Evolutionary conservation across 148 eudicot species (phyloP), one percentile per base, ranked within the genome.

Genomic region (Rhododendron griersonianum): DNA sequence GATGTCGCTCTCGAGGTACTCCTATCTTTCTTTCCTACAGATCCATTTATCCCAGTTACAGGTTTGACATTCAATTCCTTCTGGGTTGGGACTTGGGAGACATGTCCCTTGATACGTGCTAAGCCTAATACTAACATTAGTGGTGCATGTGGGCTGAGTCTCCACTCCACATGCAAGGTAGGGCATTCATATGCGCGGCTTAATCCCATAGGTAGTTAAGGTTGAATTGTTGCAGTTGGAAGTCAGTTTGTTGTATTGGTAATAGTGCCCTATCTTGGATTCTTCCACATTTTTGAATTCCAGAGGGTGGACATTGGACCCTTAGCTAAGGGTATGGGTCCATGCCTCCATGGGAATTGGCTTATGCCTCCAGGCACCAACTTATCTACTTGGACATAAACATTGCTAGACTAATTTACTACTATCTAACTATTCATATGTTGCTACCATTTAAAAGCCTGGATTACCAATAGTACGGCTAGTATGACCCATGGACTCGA

Each of bases 1-100:
- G 91, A 82, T 80, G 74, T 92, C 59, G 85, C 91, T 81, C 89
- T 96, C 1, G 99, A 96, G 98, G 98, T 94, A 91, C 50, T 87
- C 84, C 51, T 39, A 80, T 83, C 50, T 51, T 51, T 9, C 71
- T 14, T 75, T 14, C 10, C 35, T 48, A 69, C 80, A 9, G 50
- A 82, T 78, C 65, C 14, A 45, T 11, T 13, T 3, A 9, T 59
- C 41, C 41, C 2, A 23, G 25, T 33, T 48, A 50, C 59, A 35
- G 1, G 21, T 45, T 74, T 41, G 39, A 37, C 21, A 37, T 28
- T 71, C 81, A 39, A 11, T 73, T 84, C 48, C 80, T 73, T 48
- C 16, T 83, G 28, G 80, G 41, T 33, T 30, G 28, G 76, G 76
- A 71, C 74, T 69, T 69, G 65, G 48, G 65, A 84, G 30, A 71